phyloP scores from a whole-genome alignment of 768 basidiomycete species.

The Mycena maculata region DNA sequence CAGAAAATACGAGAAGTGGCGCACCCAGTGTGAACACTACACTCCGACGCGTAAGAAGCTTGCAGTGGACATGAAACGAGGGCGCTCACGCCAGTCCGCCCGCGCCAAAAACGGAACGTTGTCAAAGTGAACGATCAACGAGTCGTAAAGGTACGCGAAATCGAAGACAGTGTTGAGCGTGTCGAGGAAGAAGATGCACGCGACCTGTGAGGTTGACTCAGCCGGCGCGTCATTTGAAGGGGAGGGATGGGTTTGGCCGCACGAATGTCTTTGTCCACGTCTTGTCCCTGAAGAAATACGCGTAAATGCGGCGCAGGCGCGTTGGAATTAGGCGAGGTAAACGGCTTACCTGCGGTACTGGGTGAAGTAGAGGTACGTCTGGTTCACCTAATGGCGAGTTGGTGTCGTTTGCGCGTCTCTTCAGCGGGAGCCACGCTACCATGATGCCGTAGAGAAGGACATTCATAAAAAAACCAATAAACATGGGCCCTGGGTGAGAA shows the following conservation, averaged over 20 bases:
- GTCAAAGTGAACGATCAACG: conserved; percentile 49
- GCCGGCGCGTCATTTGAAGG: conserved; percentile 9
- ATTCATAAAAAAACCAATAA: conserved; percentile 50
- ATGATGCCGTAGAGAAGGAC: conserved; percentile 45
- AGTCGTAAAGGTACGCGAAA: conserved; percentile 49
- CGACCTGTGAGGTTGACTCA: not conserved
- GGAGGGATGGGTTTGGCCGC: conserved; percentile 43
- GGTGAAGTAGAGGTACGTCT: conserved; percentile 52
- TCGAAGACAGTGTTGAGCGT: conserved; percentile 53
- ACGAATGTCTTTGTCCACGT: conserved; percentile 42
- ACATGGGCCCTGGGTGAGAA: conserved; percentile 52
- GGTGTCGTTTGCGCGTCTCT: too few species aligned
- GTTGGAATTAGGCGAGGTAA: conserved; percentile 19
- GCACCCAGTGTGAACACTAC: conserved; percentile 28
- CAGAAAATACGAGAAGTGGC: not conserved
- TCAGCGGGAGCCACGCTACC: conserved; percentile 35
- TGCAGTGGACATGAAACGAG: not conserved
- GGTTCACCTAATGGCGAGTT: conserved; percentile 17
- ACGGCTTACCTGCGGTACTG: conserved; percentile 43
- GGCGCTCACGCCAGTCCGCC: conserved; percentile 40
- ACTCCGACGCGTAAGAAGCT: not conserved
- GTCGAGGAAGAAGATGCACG: conserved; percentile 47
- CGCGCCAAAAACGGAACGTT: conserved; percentile 39
- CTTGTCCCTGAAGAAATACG: conserved; percentile 18
- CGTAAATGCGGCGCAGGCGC: conserved; percentile 35